Base-by-base conservation (phyloP, 305 asterid species). In the Rubia peregrina region DNA sequence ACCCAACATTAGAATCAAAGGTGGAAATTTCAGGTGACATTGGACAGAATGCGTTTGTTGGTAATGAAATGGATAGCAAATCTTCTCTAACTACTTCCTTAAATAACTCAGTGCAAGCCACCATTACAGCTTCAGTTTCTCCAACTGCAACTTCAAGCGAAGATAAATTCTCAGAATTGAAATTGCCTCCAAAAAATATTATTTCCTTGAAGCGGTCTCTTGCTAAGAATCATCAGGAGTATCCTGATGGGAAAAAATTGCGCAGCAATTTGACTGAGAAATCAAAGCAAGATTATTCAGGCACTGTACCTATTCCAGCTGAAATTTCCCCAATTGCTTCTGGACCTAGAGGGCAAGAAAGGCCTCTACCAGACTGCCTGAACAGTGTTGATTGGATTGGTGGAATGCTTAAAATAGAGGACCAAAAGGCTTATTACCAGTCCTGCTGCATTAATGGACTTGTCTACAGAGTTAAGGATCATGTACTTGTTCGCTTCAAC, bases 371-470 rank as follows among this genome's bases (percentile, higher is more conserved):
- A 49, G 85, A 76, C 57, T 75, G 68, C 67, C 70, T 86, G 75
- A 83, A 74, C 78, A 75, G 66, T 57, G 87, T 89, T 74, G 84
- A 76, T 75, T 94, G 96, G 97, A 84, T 84, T 62, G 93, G 96
- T 46, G 84, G 84, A 42, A 77, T 84, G 67, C 75, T 81, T 79
- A 80, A 84, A 81, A 80, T 75, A 63, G 81, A 81, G 79, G 96
- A 85, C 79, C 89, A 77, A 60, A 91, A 89, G 75, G 73, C 76
- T 9, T 88, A 77, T 76, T 89, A 89, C 76, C 75, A 85, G 24
- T 83, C 97, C 62, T 88, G 95, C 87, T 68, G 81, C 84, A 75
- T 85, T 79, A 85, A 80, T 68, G 97, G 96, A 69, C 81, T 83
- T 80, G 74, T 78, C 67, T 89, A 87, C 77, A 87, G 83, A 76